Evolutionary conservation across 2,329 filamentous ascomycete genomes (phyloP), one percentile per base, ranked within the genome.

Genomic region (Cytospora paraplurivora): DNA sequence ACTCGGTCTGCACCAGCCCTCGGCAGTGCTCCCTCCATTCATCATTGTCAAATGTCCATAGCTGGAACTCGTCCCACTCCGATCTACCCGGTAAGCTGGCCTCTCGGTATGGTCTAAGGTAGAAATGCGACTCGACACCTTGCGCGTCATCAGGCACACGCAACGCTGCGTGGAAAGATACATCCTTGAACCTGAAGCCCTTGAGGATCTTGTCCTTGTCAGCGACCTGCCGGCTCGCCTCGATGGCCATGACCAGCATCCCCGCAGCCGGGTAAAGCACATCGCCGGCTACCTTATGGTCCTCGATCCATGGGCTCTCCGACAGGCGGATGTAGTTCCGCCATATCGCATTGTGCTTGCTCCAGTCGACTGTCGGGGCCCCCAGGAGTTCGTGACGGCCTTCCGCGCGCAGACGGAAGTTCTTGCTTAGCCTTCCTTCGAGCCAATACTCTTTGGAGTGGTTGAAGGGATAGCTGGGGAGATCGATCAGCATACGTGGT

Each of bases 381-480:
- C 59, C 59, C 1, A 63, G 56, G 6, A 63, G 64, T n/a, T 59
- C 61, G 12, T 60, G 64, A 10, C 64, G 64, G 4, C 38, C 49
- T 8, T 33, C 53, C 5, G 51, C n/a, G 7, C 62, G 50, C n/a
- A 47, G 52, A 15, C 61, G 62, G 35, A 52, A 64, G 13, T 33
- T 76, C 59, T 74, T 73, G 10, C 76, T 77, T 60, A 73, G 69
- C 19, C 77, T 75, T 12, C 75, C 75, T 68, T 82, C 80, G 53
- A 75, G 74, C 80, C 80, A 82, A 70, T 80, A 81, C 62, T 73
- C 72, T 34, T 73, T 75, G 2, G 76, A 72, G 65, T 79, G 74
- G 51, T 79, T 76, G 76, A 78, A 82, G 1, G 77, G 74, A 59
- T 82, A 83, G 4, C 76, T 73, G 1, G 76, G 75, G 33, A 83